Base-by-base conservation (phyloP, 805 yeast genomes). In the Saccharomycopsis sp. region DNA sequence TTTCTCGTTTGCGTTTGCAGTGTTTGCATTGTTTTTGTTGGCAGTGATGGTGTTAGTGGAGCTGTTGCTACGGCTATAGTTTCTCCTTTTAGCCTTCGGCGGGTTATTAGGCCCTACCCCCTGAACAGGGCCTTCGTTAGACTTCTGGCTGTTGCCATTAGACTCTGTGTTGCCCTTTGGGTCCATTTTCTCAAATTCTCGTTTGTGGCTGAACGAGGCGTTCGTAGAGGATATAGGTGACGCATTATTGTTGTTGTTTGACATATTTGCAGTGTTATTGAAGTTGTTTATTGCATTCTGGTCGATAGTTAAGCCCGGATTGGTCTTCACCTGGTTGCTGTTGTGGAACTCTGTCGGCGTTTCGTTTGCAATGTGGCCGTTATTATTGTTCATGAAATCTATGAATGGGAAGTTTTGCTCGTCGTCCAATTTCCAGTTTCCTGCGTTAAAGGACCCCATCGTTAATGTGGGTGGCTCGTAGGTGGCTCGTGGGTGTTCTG, bases 61-160 rank as follows among this genome's bases (percentile, higher is more conserved):
- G 74, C 75, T 2, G 89, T 81, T 48, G 78, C 67, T 29, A 70
- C 65, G 0, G 78, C 57, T 2, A 82, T 89, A 50, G 78, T 68
- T 2, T 73, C 71, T 0, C 89, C 89, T 61, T 76, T 81, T 59
- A 86, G 68, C 62, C 16, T 24, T 47, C 41, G 29, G 34, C 18
- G 8, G 50, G 18, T 9, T 8, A 16, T 46, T 46, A 16, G 8
- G 8, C 21, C 21, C 16, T 8, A 8, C 15, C 7, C 15, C 15
- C 9, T 46, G 50, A 14, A 4, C 24, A 24, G 21, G 5, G 24
- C 20, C 7, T 7, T 20, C 29, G 51, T 48, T 48, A 48, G 21
- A 20, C 23, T 20, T 18, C 12, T 5, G 12, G n/a, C 5, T 21
- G 8, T 14, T 48, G 15, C 24, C 21, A 29, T 48, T 48, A n/a